Conservation (phyloP, 305 asterid genomes). For the Stenogyne calaminthoides region DNA sequence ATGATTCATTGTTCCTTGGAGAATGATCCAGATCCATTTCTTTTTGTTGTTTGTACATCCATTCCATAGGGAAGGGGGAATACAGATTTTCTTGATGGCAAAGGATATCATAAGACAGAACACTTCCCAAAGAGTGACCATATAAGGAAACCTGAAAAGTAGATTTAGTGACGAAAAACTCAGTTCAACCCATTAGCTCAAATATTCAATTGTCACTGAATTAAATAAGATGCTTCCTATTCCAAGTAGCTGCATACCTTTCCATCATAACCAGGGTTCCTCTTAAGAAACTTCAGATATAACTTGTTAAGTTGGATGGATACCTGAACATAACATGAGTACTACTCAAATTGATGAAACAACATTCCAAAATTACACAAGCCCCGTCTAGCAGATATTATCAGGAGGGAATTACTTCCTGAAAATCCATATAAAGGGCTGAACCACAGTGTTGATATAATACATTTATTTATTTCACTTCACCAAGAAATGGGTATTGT, state of each 20-base stretch:
- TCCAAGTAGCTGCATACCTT: slow-evolving; percentile 59
- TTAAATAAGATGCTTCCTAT: slow-evolving; percentile 20
- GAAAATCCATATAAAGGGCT: too few species aligned
- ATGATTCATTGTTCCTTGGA: slow-evolving; percentile 30
- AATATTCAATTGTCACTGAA: slow-evolving; percentile 8
- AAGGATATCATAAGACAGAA: slow-evolving; percentile 90
- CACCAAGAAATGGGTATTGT: background rate
- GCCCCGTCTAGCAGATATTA: too few species aligned
- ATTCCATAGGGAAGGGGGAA: slow-evolving; percentile 92
- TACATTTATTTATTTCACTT: too few species aligned
- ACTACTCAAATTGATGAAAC: slow-evolving; percentile 14
- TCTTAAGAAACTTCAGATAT: slow-evolving; percentile 85
- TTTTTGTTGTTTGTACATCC: slow-evolving; percentile 65
- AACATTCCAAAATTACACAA: too few species aligned
- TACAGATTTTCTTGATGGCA: slow-evolving; percentile 83
- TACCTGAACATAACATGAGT: slow-evolving; percentile 57
- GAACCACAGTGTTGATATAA: too few species aligned
- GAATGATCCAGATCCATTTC: slow-evolving; percentile 33
- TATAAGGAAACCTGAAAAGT: slow-evolving; percentile 77
- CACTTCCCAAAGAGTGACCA: slow-evolving; percentile 98
- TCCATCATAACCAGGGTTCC: slow-evolving; percentile 98
- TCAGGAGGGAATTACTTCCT: too few species aligned
- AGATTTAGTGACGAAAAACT: slow-evolving; percentile 13
- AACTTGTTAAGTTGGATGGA: slow-evolving; percentile 82
- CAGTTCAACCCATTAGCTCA: slow-evolving; percentile 26